Base-by-base conservation (phyloP, 2,329 filamentous ascomycete genomes). In the Colletotrichum sp. region DNA sequence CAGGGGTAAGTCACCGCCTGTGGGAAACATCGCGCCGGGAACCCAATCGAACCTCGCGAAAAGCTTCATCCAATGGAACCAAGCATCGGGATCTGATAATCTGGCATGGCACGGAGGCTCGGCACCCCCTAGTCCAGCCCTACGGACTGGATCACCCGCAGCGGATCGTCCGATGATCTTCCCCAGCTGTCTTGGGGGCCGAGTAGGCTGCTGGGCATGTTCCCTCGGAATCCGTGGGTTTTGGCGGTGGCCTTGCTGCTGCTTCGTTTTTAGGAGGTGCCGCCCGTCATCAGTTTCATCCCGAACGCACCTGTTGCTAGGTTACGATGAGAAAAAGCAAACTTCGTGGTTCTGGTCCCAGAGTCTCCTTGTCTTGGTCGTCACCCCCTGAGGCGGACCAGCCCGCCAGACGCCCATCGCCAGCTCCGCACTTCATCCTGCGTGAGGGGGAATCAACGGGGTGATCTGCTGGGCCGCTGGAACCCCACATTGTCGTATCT, bases 91-190 rank as follows among this genome's bases (percentile, higher is more conserved):
- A 76, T 76, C 74, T 76, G 73, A 74, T 73, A 74, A 76, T 64
- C 64, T 76, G 43, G 64, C 70, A 69, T 75, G 52, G 26, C 59
- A 63, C 55, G 39, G 48, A 64, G 39, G 18, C 57, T 60, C 70
- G 52, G 63, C 36, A 57, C 28, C 69, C 68, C 36, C 48, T 14
- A 48, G 64, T 68, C 43, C 59, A 69, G 64, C 74, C 74, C 71
- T 76, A 76, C n/a, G 34, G 64, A 32, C 48, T 9, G 36, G 65
- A 60, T 65, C 74, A 48, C 18, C 73, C 64, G 73, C 64, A 57
- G 70, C 64, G 64, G 71, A 76, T 76, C 74, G 48, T 76, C 70
- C 64, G 74, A 76, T 73, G 74, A 69, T 65, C 70, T 70, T 16
- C 55, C 26, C 60, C 59, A 36, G 59, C 32, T 26, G 71, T 43